Evolutionary conservation across 371 early-diverging fungal genomes (phyloP).

Genomic region (Nematocida displodere): DNA sequence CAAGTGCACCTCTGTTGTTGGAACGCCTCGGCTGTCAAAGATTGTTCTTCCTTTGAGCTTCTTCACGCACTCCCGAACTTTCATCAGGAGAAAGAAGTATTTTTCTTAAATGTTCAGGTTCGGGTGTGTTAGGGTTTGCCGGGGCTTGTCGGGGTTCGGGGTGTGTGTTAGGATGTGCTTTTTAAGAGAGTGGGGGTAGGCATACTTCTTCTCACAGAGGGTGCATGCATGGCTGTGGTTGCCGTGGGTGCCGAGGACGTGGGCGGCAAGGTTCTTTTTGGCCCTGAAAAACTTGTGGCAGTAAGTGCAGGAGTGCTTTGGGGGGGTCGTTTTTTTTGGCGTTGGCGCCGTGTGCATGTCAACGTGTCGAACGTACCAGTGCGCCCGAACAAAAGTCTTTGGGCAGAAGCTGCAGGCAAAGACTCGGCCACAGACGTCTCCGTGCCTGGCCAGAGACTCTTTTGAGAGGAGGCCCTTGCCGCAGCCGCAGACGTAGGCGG

Average conservation of each 20-base stretch:
- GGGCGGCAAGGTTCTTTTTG: slow-evolving; percentile 5
- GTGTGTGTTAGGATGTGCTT: not conserved
- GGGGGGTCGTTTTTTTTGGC: not conserved
- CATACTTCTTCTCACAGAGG: not conserved
- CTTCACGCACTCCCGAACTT: slow-evolving; percentile 16
- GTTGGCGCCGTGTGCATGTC: not conserved
- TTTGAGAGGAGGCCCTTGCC: slow-evolving; percentile 1
- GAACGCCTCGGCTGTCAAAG: slow-evolving; percentile 95
- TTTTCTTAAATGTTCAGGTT: not conserved
- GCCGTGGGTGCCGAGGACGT: not conserved
- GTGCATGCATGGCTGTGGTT: not conserved
- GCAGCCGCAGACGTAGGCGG: not conserved
- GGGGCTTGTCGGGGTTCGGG: no score
- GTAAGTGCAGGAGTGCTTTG: not conserved
- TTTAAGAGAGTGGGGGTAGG: not conserved
- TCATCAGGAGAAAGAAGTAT: slow-evolving; percentile 12
- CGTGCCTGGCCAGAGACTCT: slow-evolving; percentile 22
- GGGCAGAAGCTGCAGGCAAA: slow-evolving; percentile 5
- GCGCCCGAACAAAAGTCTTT: slow-evolving; percentile 19
- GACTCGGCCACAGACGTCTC: slow-evolving; percentile 9
- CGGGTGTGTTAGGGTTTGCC: no score
- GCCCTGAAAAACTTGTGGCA: not conserved
- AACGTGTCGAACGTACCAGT: slow-evolving; percentile 22
- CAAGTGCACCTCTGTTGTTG: slow-evolving; percentile 94
- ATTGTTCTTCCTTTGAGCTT: slow-evolving; percentile 75